Evolutionary conservation across 495 filamentous ascomycete genomes (phyloP).

Genomic region (Penicillium ochrochloron): DNA sequence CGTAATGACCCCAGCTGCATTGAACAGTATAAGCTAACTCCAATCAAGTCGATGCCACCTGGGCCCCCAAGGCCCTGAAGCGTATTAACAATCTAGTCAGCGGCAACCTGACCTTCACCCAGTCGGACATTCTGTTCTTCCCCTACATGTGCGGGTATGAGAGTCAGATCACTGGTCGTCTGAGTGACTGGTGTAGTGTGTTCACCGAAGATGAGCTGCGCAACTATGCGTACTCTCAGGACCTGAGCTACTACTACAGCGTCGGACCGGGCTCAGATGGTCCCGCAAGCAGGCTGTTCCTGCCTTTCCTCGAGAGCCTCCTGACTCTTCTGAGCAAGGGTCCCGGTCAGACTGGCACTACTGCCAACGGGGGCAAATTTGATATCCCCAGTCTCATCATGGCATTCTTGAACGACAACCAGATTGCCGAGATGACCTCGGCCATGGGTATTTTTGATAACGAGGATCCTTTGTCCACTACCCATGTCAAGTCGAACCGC

Average conservation of each 20-base stretch:
- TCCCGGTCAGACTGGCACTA: constrained; percentile 45
- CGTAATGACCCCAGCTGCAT: background rate
- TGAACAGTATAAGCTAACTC: background rate
- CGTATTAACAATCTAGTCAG: constrained; percentile 53
- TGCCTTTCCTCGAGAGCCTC: constrained; percentile 55
- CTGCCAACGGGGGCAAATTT: constrained; percentile 42
- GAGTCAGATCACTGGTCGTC: constrained; percentile 58
- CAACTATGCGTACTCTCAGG: constrained; percentile 62
- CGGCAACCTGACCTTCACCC: constrained; percentile 54
- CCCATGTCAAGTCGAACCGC: constrained; percentile 33
- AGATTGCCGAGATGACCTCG: constrained; percentile 59
- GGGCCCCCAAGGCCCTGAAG: constrained; percentile 53
- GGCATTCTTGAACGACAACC: constrained; percentile 62
- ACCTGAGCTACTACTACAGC: constrained; percentile 64
- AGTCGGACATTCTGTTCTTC: constrained; percentile 55
- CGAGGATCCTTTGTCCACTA: constrained; percentile 45
- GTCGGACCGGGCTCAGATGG: constrained; percentile 56
- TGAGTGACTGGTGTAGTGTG: constrained; percentile 58
- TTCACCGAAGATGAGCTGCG: constrained; percentile 57
- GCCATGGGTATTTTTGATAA: constrained; percentile 59
- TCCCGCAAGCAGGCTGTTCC: constrained; percentile 48
- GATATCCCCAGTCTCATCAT: constrained; percentile 53
- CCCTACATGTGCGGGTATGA: constrained; percentile 67
- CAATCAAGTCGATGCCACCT: constrained; percentile 49
- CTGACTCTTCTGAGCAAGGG: constrained; percentile 51